Conservation (phyloP, 2,329 filamentous ascomycete genomes). For the Orbilia ellipsospora region DNA sequence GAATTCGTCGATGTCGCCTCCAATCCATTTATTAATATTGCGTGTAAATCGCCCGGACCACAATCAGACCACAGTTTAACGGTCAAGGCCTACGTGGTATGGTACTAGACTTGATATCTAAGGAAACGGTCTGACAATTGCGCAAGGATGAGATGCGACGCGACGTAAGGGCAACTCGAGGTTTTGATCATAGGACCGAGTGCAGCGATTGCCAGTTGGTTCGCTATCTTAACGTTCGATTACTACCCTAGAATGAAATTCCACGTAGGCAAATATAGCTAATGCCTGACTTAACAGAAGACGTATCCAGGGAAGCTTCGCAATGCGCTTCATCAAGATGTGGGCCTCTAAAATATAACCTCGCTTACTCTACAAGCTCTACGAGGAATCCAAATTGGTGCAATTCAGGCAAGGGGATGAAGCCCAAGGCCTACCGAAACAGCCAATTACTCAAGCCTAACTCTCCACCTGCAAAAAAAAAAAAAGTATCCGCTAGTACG, state of each 20-base stretch:
- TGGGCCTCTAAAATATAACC: no score
- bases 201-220: not conserved
- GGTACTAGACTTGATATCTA: constrained; percentile 5
- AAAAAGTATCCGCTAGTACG: constrained; percentile 17
- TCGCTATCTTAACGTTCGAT: constrained; percentile 1
- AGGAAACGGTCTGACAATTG: constrained; percentile 13
- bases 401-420: not conserved
- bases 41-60: constrained; percentile 35
- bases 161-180: constrained; percentile 6
- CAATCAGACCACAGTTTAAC: constrained; percentile 35
- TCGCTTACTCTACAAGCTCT: no score
- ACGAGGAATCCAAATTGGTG: no score
- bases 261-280: no score
- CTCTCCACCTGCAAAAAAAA: not conserved
- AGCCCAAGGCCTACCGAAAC: no score
- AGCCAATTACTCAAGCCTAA: constrained; percentile 7
- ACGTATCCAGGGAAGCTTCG: no score
- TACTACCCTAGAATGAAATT: not conserved
- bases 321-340: no score
- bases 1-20: not conserved
- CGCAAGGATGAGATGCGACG: no score
- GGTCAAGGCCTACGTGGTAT: constrained; percentile 37
- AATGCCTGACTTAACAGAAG: no score
- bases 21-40: constrained; percentile 5
- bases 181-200: constrained; percentile 32